These are phyloP conservation scores for Urochloa ruziziensis DNA, from an alignment of 176 grass and related monocot genomes.

Conservation along the genomic window DNA sequence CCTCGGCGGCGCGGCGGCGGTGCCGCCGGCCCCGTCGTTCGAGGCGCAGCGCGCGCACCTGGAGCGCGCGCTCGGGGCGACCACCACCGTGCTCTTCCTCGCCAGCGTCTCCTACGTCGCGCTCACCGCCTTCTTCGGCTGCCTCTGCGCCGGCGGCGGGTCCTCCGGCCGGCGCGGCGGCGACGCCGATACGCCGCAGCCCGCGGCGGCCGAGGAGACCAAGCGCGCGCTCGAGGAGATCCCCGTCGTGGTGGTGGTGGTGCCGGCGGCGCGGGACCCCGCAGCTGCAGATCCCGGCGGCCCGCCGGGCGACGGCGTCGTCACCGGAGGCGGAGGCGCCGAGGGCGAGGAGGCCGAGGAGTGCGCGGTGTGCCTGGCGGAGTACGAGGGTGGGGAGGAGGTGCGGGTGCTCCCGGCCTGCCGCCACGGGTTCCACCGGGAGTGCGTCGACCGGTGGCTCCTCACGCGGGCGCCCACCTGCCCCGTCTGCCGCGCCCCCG, in stretches of 20 bases:
- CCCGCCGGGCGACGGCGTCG: too few species aligned
- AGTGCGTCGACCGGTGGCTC: constrained; percentile 61
- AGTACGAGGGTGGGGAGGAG: constrained; percentile 40
- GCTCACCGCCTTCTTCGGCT: constrained; percentile 24
- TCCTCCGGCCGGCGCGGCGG: neutral
- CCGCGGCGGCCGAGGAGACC: neutral
- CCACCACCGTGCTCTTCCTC: constrained; percentile 16
- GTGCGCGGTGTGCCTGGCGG: constrained; percentile 48
- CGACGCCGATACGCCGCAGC: too few species aligned
- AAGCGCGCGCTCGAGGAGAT: constrained; percentile 33
- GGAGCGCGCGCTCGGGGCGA: neutral
- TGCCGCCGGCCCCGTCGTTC: neutral
- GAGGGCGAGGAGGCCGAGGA: neutral
- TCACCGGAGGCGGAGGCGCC: neutral
- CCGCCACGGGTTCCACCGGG: constrained; percentile 45
- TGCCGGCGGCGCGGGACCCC: neutral
- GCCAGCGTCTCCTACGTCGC: constrained; percentile 19
- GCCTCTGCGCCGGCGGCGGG: neutral
- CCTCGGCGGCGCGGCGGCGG: neutral
- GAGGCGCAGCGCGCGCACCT: constrained; percentile 29
- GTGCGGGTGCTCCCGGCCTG: constrained; percentile 44
- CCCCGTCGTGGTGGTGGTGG: constrained; percentile 3
- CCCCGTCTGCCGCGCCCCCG: constrained; percentile 37
- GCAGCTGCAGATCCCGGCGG: too few species aligned
- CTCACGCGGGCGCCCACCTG: constrained; percentile 41